Conservation (phyloP, 495 filamentous ascomycete genomes). For the Neurospora tetrasperma region DNA sequence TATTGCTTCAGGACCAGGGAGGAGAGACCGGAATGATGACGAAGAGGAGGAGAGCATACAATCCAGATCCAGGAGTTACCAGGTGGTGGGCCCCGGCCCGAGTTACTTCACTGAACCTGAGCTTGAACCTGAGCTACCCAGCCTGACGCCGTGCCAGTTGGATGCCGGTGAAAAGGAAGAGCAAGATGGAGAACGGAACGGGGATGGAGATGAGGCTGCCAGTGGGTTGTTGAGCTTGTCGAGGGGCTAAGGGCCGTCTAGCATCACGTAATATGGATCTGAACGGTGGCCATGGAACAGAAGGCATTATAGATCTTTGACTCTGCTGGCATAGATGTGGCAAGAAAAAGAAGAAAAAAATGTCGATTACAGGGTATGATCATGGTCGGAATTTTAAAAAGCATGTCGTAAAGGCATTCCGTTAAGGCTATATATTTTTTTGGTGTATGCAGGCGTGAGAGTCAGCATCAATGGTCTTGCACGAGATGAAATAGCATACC, state of each 20-base stretch:
- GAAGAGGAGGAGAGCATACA: neutral
- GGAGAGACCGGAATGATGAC: neutral
- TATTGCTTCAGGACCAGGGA: neutral
- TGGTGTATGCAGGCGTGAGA: neutral
- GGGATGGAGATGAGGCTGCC: constrained; percentile 16
- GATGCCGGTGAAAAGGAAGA: neutral
- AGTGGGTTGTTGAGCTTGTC: constrained; percentile 27
- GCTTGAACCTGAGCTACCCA: neutral
- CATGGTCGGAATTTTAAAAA: neutral
- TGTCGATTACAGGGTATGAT: neutral
- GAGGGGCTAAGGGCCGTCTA: constrained; percentile 4
- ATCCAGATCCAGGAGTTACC: neutral
- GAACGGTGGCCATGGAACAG: neutral
- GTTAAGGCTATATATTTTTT: neutral
- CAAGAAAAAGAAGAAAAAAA: neutral
- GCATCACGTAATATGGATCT: no score
- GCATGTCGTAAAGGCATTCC: neutral
- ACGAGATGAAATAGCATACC: neutral
- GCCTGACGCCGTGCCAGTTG: neutral
- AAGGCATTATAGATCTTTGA: neutral
- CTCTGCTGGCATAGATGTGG: neutral
- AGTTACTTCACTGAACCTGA: neutral
- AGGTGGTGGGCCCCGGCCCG: neutral
- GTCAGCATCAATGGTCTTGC: neutral
- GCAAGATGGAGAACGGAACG: neutral